phyloP scores from a whole-genome alignment of 306 rosid species.

The Alnus glutinosa region DNA sequence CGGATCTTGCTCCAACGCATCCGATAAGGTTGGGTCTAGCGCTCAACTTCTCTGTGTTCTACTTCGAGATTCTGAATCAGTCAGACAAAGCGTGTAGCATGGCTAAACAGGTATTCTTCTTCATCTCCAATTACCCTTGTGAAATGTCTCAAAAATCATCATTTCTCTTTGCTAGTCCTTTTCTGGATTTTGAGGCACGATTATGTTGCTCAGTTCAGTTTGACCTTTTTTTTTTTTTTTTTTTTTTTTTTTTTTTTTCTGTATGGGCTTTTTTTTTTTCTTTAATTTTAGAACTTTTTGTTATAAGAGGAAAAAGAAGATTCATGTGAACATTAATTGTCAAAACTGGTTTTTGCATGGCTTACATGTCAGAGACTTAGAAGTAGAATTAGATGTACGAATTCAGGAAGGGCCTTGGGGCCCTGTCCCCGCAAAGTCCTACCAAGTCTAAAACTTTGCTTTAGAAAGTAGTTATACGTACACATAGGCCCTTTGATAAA shows the following conservation, averaged over 20 bases:
- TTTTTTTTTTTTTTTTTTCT: background rate
- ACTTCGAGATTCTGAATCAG: slow-evolving; percentile 75
- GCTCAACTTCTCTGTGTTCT: slow-evolving; percentile 74
- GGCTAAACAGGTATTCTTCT: slow-evolving; percentile 69
- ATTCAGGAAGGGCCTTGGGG: background rate
- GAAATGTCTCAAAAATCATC: background rate
- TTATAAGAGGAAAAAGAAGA: background rate
- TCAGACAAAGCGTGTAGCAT: slow-evolving; percentile 76
- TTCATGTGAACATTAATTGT: background rate
- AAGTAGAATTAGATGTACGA: background rate
- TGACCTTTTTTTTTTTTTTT: background rate
- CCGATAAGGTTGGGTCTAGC: slow-evolving; percentile 84
- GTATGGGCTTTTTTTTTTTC: background rate
- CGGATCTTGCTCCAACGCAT: slow-evolving; percentile 76
- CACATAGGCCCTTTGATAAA: background rate
- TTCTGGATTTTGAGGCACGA: background rate
- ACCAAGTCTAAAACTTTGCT: background rate
- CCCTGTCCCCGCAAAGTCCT: background rate
- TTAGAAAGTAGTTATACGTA: background rate
- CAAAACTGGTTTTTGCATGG: background rate
- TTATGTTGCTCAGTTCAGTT: background rate
- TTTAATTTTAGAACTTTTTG: background rate
- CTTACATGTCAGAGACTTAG: background rate
- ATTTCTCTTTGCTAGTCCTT: background rate
- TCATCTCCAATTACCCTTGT: background rate